Conservation (phyloP, 1,139 yeast genomes). For the Yamadazyma diospyri region DNA sequence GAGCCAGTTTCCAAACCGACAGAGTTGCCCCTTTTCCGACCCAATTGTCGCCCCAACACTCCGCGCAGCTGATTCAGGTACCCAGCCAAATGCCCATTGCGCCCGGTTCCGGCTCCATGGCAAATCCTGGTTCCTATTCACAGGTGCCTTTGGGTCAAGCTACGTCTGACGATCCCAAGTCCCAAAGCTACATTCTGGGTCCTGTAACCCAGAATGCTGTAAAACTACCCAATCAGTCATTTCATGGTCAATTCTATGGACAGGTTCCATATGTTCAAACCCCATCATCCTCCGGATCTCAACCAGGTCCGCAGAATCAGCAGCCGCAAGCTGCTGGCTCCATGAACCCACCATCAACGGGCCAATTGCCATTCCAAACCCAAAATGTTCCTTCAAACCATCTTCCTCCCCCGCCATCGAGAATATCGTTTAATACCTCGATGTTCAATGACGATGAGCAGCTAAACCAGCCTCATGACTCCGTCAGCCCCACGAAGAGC, state of each 20-base stretch:
- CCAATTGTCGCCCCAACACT: constrained; percentile 4
- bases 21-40: constrained; percentile 2
- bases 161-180: neutral
- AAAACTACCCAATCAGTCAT: constrained; percentile 1
- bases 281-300: no score
- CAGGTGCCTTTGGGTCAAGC: neutral
- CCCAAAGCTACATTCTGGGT: neutral
- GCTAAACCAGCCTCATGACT: constrained; percentile 7
- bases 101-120: neutral
- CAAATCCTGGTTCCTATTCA: neutral
- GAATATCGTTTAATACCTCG: constrained; percentile 36
- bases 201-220: constrained; percentile 1
- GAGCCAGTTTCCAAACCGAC: constrained; percentile 33
- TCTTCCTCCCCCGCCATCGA: constrained; percentile 14
- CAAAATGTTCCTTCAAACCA: constrained; percentile 4
- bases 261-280: constrained; percentile 7
- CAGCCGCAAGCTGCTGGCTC: neutral
- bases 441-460: constrained; percentile 27
- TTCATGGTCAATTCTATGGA: constrained; percentile 5
- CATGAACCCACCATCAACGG: constrained; percentile 1
- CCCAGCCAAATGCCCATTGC: neutral
- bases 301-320: neutral
- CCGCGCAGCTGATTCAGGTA: neutral
- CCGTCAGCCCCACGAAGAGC: constrained; percentile 11
- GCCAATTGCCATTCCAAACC: constrained; percentile 4